Base-by-base conservation (phyloP, 345 rosid genomes). In the Salix koriyanagi region DNA sequence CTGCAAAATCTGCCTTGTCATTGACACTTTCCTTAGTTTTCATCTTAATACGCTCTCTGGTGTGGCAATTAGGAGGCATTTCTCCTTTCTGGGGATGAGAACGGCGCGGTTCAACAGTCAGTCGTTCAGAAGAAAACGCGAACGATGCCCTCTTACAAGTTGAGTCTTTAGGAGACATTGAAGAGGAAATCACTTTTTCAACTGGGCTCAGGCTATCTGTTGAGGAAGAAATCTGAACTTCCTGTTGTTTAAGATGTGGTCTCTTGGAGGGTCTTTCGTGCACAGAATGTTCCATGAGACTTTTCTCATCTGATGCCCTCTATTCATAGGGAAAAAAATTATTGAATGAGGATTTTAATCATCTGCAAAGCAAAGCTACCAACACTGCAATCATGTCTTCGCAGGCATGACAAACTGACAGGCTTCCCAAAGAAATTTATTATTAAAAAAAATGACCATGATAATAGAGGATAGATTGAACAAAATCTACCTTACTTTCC, bases 401-500 rank as follows among this genome's bases (percentile, higher is more conserved):
- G 4, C 16, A 46, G 50, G 50, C 50, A 12, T 46, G 18, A 46
- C 16, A 46, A 46, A 3, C 5, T 46, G 15, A 13, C 50, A 46
- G 18, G 16, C 4, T 46, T 46, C 18, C 15, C n/a, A 26, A 80
- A 23, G 42, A 28, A 21, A 64, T 26, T 52, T 36, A 36, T 1
- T 25, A 46, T 58, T 26, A 19, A 25, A 65, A 39, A 39, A 46
- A 46, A 48, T 12, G 9, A 15, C 25, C 39, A 39, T 52, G 56
- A 25, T 18, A 32, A 36, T 28, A 56, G 39, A 79, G 13, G 28
- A 36, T 58, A 67, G 46, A 67, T 52, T 28, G 16, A 37, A 19
- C 25, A 30, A 14, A 66, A 46, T 56, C 41, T 70, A 85, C 88
- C 84, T 86, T 73, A 65, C 72, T 80, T 46, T 86, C 91, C 44